Evolutionary conservation across 768 basidiomycete species (phyloP).

Genomic region (Mycena vitilis): DNA sequence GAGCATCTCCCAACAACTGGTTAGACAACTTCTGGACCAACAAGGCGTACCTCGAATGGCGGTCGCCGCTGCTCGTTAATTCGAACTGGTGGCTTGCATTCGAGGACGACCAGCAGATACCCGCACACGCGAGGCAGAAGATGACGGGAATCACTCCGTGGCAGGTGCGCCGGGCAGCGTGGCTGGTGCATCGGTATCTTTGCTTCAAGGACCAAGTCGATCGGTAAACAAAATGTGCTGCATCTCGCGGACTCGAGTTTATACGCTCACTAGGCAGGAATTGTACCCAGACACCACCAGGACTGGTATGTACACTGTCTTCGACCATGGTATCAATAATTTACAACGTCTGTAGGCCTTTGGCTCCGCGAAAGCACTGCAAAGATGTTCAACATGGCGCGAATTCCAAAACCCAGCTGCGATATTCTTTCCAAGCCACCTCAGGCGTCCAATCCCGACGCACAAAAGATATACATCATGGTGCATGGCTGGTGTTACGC

Average conservation of each 20-base stretch:
- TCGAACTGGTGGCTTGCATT: constrained; percentile 98
- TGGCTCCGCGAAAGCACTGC: constrained; percentile 72
- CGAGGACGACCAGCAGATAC: constrained; percentile 76
- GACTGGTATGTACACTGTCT: constrained; percentile 58
- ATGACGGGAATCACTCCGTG: constrained; percentile 71
- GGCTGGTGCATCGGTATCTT: constrained; percentile 78
- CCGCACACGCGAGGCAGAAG: constrained; percentile 54
- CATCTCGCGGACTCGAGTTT: constrained; percentile 11
- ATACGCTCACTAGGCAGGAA: constrained; percentile 64
- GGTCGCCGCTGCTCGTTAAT: constrained; percentile 86
- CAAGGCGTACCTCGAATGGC: constrained; percentile 89
- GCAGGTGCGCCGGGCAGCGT: constrained; percentile 89
- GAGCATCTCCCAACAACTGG: constrained; percentile 90
- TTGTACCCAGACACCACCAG: constrained; percentile 77
- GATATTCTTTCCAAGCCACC: constrained; percentile 72
- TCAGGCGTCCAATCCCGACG: constrained; percentile 54
- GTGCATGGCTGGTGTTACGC: constrained; percentile 84
- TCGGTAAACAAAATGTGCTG: constrained; percentile 57
- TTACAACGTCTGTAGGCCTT: constrained; percentile 51
- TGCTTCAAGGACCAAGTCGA: constrained; percentile 77
- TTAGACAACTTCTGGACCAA: constrained; percentile 92
- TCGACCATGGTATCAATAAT: neutral
- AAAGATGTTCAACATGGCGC: constrained; percentile 80
- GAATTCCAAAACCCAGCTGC: constrained; percentile 75
- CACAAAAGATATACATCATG: constrained; percentile 75